These are phyloP conservation scores for Leccinum imitatum DNA, from an alignment of 768 basidiomycete species.

Conservation along the genomic window DNA sequence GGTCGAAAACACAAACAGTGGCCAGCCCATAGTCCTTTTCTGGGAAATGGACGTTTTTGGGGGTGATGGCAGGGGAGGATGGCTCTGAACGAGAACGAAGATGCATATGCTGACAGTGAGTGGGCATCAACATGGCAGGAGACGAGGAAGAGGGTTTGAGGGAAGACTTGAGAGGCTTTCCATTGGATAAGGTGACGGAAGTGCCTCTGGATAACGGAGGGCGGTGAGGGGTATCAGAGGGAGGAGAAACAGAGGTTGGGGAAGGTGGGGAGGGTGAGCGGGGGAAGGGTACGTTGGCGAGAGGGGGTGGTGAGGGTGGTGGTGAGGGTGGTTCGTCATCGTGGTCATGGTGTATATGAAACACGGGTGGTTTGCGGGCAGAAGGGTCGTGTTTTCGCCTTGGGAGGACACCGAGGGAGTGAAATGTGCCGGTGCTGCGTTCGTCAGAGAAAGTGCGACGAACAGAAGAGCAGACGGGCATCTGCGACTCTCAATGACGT, in stretches of 20 bases:
- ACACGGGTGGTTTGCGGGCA: constrained; percentile 18
- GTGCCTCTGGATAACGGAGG: constrained; percentile 33
- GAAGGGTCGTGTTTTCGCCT: constrained; percentile 30
- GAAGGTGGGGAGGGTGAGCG: constrained; percentile 24
- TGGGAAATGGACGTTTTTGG: constrained; percentile 91
- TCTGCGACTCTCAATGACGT: constrained; percentile 12
- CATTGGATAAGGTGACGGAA: constrained; percentile 58
- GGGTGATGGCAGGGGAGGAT: constrained; percentile 49
- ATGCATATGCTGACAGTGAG: constrained; percentile 12
- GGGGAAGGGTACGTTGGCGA: constrained; percentile 42
- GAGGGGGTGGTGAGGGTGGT: constrained; percentile 7
- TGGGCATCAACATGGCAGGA: constrained; percentile 10
- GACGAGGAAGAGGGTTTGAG: constrained; percentile 54
- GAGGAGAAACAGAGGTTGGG: background rate
- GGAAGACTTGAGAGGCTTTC: constrained; percentile 84
- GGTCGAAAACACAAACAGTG: constrained; percentile 60
- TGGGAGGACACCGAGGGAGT: constrained; percentile 47
- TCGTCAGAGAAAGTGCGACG: constrained; percentile 39
- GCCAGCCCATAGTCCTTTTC: constrained; percentile 58
- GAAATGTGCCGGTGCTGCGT: constrained; percentile 48
- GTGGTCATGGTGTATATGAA: constrained; percentile 19
- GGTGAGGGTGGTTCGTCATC: constrained; percentile 19
- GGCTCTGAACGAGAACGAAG: constrained; percentile 57
- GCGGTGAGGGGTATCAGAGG: constrained; percentile 4
- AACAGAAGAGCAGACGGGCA: constrained; percentile 13